phyloP scores from a whole-genome alignment of 2,329 filamentous ascomycete species.

The Penicillium sp. region DNA sequence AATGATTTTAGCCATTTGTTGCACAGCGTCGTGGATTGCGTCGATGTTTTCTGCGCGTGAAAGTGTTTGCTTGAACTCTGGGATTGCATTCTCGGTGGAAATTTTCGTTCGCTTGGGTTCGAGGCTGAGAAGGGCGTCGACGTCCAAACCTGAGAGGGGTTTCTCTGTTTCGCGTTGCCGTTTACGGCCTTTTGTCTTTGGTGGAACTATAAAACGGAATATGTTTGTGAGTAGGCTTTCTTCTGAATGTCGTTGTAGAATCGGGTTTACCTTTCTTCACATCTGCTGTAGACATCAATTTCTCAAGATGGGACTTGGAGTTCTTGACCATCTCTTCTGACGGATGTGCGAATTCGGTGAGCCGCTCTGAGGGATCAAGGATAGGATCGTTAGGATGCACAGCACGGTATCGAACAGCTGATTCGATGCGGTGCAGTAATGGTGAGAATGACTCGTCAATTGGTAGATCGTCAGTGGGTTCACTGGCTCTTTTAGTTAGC shows the following conservation, averaged over 20 bases:
- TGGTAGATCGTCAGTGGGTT: slow-evolving; percentile 66
- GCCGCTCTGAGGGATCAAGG: slow-evolving; percentile 60
- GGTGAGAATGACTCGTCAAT: slow-evolving; percentile 84
- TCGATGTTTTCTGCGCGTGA: slow-evolving; percentile 59
- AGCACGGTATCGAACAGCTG: slow-evolving; percentile 80
- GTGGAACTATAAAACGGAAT: slow-evolving; percentile 60
- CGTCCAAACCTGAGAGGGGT: slow-evolving; percentile 84
- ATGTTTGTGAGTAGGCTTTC: slow-evolving; percentile 21
- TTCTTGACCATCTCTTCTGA: slow-evolving; percentile 65
- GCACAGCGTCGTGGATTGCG: slow-evolving; percentile 65
- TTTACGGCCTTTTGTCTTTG: slow-evolving; percentile 73
- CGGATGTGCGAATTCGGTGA: slow-evolving; percentile 72
- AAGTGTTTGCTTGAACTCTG: slow-evolving; percentile 84
- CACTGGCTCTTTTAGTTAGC: slow-evolving; percentile 34
- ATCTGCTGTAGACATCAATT: slow-evolving; percentile 67
- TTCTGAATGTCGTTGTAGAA: background rate
- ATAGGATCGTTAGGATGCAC: slow-evolving; percentile 67
- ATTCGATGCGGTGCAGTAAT: slow-evolving; percentile 81
- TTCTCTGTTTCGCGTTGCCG: slow-evolving; percentile 67
- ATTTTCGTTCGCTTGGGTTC: slow-evolving; percentile 54
- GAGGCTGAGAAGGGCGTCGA: slow-evolving; percentile 73
- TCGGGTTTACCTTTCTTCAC: slow-evolving; percentile 70
- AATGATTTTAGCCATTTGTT: slow-evolving; percentile 74
- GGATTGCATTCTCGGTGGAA: slow-evolving; percentile 72
- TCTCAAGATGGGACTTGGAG: slow-evolving; percentile 59